Percentiles rank a stretch among this genome's conserved stretches.
These are phyloP conservation scores for Medicago arabica DNA, from an alignment of 306 rosid genomes.

Conservation along the genomic window DNA sequence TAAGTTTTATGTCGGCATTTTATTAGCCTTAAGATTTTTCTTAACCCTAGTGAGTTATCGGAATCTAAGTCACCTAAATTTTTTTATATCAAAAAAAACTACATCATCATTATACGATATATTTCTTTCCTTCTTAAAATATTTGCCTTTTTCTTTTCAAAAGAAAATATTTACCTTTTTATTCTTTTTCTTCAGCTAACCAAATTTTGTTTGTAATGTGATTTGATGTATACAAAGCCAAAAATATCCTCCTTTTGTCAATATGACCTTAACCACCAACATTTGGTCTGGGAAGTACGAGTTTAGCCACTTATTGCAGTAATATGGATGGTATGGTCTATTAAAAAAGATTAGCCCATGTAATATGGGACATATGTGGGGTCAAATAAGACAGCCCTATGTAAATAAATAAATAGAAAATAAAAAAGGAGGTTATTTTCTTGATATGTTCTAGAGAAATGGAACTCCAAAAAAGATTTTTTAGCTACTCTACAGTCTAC, in stretches of 20 bases:
- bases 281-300: background rate
- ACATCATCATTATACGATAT: background rate
- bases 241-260: background rate
- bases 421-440: too few species aligned
- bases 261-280: background rate
- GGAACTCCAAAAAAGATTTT: background rate
- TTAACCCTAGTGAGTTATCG: too few species aligned
- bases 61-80: too few species aligned
- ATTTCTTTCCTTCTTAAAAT: background rate
- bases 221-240: conserved; percentile 1
- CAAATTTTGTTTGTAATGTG: background rate
- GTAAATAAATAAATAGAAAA: too few species aligned
- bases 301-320: conserved; percentile 23
- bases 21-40: too few species aligned
- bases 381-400: conserved; percentile 43
- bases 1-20: background rate
- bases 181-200: background rate
- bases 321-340: conserved; percentile 45
- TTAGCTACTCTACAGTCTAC: background rate
- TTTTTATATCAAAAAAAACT: background rate
- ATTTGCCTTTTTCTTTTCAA: background rate
- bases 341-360: conserved; percentile 47
- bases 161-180: background rate
- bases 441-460: too few species aligned
- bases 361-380: conserved; percentile 42